Base-by-base conservation (phyloP, 2,329 filamentous ascomycete genomes). In the Aspergillus fumigatus region DNA sequence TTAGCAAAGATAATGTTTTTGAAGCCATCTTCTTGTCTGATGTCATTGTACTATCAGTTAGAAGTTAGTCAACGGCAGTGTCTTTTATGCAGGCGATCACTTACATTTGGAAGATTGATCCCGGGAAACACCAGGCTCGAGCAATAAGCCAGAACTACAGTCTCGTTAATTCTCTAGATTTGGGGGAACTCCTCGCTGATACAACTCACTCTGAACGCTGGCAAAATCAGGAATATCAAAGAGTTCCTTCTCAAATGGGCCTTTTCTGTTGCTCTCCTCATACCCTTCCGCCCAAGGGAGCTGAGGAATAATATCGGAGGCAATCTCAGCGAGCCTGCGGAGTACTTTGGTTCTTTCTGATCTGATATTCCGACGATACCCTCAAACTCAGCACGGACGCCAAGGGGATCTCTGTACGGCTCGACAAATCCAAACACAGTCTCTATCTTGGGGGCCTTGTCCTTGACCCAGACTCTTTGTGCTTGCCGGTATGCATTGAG, bases 1-100 rank as follows among this genome's bases (percentile, higher is more conserved):
- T 86, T 87, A 40, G 82, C 80, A 47, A 85, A 74, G 41, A 83
- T 81, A 6, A 95, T 90, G 65, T 95, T 95, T 78, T 96, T 96
- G 84, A 95, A 96, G 2, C 91, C 91, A 59, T 91, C 86, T 4
- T 84, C 87, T 69, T 95, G 90, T 59, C 90, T 83, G 58, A 94
- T 91, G 60, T 88, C 85, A 64, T 90, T 88, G 65, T 89, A 89
- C 73, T 77, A 40, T 21, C 23, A 3, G 9, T 6, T 48, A 17
- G 23, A 48, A 29, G 19, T 41, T 40, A 38, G 17, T 5, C 17
- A 6, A 14, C 2, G 5, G 21, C 21, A 7, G 17, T 41, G 7
- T 19, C n/a, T 38, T 3, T n/a, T 10, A 21, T n/a, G 5, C 9
- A 4, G 14, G 11, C 14, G 10, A n/a, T 17, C 29, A 67, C 68